Evolutionary conservation across 2,329 filamentous ascomycete genomes (phyloP), one percentile per base, ranked within the genome.

Genomic region (Thyridium curvatum): DNA sequence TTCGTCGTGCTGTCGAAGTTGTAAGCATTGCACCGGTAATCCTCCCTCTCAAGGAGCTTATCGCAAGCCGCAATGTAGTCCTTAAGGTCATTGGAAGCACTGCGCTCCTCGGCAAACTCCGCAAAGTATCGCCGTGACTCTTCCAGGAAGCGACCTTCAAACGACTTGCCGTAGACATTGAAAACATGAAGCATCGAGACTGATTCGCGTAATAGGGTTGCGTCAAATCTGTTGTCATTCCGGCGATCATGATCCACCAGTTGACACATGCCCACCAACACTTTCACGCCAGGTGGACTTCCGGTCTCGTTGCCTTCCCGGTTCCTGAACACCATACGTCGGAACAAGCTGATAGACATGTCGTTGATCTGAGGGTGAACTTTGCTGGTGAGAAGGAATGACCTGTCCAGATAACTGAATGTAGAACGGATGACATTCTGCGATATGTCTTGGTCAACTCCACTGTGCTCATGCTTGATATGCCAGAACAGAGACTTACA

Each of bases 361-460:
- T 94, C 87, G 53, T 90, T 84, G 41, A 98, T 79, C 28, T 84
- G 84, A 9, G 74, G 72, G 29, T 74, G 64, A 16, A 83, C 78
- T 48, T 82, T 80, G 34, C 82, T 80, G 41, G 84, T 82, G 3
- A 95, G 69, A 8, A 98, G 72, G 55, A 89, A 96, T 3, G 89
- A 86, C 46, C 93, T 82, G 58, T 98, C 91, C 47, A 98, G 74
- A 54, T 90, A 98, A 65, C 89, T 94, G 63, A 96, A 97, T 30
- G 94, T 84, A 46, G 86, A 91, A 35, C 89, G 79, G 38, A 98
- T 77, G 12, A 82, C 81, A 47, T 81, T 76, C 81, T 89, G 49
- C 36, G 28, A 32, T 18, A 28, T 14, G 3, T 40, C 7, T 45
- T 18, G 18, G 38, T 29, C 30, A 15, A 29, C 34, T 32, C 42